Percentiles rank a stretch among this genome's conserved stretches.
These are phyloP conservation scores for Tolypocladium pustulatum DNA, from an alignment of 2,329 filamentous ascomycete species.

Conservation along the genomic window DNA sequence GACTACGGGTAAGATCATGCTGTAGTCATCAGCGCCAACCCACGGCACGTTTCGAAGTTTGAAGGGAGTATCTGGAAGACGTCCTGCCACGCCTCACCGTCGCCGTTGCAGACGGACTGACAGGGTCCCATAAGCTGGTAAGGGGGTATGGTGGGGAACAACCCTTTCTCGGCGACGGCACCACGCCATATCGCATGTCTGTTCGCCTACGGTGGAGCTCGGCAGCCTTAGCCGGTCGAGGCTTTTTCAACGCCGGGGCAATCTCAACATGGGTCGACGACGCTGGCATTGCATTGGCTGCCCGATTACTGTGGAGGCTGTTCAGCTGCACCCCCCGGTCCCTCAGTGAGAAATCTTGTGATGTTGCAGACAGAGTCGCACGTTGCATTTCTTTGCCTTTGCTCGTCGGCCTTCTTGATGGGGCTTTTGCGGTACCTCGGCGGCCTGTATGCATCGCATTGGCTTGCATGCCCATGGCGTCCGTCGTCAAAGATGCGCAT, in stretches of 20 bases:
- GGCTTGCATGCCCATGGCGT: too few species aligned
- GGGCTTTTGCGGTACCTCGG: too few species aligned
- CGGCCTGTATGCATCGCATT: too few species aligned
- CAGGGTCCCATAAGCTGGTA: background rate
- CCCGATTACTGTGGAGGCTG: background rate
- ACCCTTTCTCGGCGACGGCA: background rate
- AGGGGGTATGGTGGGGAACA: background rate
- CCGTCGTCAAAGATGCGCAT: too few species aligned
- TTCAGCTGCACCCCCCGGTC: too few species aligned
- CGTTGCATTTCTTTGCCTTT: too few species aligned
- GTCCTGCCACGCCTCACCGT: background rate
- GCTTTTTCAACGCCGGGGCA: background rate
- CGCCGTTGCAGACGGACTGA: background rate
- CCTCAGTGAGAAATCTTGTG: too few species aligned
- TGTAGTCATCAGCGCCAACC: background rate
- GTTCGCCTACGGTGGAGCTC: background rate
- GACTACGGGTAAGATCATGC: background rate
- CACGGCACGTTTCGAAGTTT: background rate
- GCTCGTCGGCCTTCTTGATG: too few species aligned
- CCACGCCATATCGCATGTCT: background rate
- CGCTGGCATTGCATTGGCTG: background rate
- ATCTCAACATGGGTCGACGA: background rate
- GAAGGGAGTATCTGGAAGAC: background rate
- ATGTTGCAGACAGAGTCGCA: too few species aligned
- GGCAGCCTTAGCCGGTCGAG: background rate